Conservation (phyloP, 176 grass and related monocot species). For the Rhipidocladum racemiflorum region DNA sequence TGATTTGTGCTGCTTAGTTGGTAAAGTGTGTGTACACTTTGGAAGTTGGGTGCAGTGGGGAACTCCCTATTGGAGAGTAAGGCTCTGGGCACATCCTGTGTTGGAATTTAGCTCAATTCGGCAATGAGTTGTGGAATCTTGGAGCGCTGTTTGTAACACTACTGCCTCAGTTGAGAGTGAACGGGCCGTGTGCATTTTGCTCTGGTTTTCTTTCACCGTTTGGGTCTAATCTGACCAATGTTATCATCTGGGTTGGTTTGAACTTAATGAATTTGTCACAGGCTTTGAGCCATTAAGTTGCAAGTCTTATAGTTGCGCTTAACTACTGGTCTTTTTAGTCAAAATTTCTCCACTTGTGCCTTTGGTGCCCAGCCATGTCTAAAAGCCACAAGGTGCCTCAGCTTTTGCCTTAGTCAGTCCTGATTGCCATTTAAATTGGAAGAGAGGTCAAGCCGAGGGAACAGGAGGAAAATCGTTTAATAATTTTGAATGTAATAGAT, state of each 20-base stretch:
- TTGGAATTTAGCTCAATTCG: slow-evolving; percentile 1
- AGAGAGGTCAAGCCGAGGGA: neutral
- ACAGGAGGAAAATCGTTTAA: neutral
- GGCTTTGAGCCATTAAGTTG: neutral
- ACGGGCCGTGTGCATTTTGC: neutral
- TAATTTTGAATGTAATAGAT: neutral
- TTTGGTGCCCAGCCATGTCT: neutral
- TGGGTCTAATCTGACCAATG: neutral
- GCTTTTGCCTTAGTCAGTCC: neutral
- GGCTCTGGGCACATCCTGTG: neutral
- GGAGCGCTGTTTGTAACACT: neutral
- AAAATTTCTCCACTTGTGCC: neutral
- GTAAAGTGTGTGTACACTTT: neutral
- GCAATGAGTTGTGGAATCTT: neutral
- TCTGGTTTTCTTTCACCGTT: neutral
- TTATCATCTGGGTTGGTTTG: neutral
- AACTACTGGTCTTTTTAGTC: neutral
- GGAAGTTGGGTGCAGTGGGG: neutral
- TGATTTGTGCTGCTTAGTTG: slow-evolving; percentile 2
- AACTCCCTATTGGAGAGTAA: neutral
- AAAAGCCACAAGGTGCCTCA: neutral
- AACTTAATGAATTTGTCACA: neutral
- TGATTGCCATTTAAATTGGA: neutral
- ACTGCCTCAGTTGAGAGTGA: slow-evolving; percentile 1
- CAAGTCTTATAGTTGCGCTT: neutral